Percentiles rank a stretch among this genome's conserved stretches.
Evolutionary conservation across 805 yeast species (phyloP).

Genomic region (Jamesozyma spencerorum): DNA sequence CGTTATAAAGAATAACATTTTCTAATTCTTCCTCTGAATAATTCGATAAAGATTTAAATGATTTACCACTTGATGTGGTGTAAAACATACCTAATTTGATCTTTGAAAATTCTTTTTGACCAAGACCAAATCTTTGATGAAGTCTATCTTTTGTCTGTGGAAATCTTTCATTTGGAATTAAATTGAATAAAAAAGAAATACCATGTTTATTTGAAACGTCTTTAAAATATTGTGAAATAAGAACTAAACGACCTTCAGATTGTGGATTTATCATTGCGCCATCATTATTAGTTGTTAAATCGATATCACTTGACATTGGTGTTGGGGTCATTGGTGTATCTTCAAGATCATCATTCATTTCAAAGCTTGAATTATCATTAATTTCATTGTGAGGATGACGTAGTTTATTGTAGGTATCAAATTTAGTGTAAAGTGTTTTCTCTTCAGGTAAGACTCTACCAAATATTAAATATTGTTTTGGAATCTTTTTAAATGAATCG

Average conservation of each 20-base stretch:
- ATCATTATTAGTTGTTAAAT: slow-evolving; percentile 9
- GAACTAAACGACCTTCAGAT: slow-evolving; percentile 37
- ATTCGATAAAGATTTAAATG: slow-evolving; percentile 32
- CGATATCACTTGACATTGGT: background rate
- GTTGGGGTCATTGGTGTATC: slow-evolving; percentile 4
- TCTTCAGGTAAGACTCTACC: slow-evolving; percentile 41
- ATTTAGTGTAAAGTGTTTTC: slow-evolving; percentile 17
- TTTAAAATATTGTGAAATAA: slow-evolving; percentile 71
- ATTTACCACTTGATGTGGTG: slow-evolving; percentile 28
- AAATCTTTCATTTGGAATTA: slow-evolving; percentile 59
- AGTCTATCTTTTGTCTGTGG: slow-evolving; percentile 56
- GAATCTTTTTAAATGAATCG: slow-evolving; percentile 33
- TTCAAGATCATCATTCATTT: slow-evolving; percentile 1
- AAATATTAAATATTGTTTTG: slow-evolving; percentile 33
- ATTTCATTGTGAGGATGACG: slow-evolving; percentile 6
- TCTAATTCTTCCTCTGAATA: slow-evolving; percentile 42
- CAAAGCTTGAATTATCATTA: background rate
- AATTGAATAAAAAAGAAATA: slow-evolving; percentile 72
- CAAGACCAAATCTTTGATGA: slow-evolving; percentile 61
- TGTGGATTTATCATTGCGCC: slow-evolving; percentile 10
- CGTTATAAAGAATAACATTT: slow-evolving; percentile 43
- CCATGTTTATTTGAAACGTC: slow-evolving; percentile 63
- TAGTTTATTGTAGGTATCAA: slow-evolving; percentile 13
- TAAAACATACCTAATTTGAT: slow-evolving; percentile 41
- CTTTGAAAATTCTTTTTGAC: slow-evolving; percentile 71